Conservation (phyloP, 2,329 filamentous ascomycete species). For the Byssothecium circinans region DNA sequence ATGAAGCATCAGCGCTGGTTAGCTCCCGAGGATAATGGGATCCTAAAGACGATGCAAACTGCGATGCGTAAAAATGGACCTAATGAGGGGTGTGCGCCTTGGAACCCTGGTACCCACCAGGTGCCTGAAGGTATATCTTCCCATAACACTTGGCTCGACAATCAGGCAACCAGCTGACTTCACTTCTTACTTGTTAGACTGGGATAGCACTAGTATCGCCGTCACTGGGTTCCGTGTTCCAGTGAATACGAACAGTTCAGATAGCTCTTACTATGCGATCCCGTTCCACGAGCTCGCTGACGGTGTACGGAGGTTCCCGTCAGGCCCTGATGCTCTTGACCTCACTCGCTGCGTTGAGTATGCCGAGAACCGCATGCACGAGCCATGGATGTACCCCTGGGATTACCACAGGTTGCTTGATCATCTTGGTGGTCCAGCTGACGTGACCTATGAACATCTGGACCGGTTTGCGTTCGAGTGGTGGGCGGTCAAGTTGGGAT, state of each 20-base stretch:
- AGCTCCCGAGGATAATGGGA: conserved; percentile 13
- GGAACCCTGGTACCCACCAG: conserved; percentile 17
- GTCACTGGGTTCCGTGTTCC: conserved; percentile 18
- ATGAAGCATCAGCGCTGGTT: conserved; percentile 23
- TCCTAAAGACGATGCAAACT: conserved; percentile 22
- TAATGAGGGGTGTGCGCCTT: conserved; percentile 11
- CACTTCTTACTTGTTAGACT: background rate
- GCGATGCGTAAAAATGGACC: conserved; percentile 14
- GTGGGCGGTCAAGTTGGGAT: too few relatives aligned
- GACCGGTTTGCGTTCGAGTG: conserved; percentile 2
- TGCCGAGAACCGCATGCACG: conserved; percentile 5
- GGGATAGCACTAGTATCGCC: conserved; percentile 14
- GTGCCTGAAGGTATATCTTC: conserved; percentile 2
- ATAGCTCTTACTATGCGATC: background rate
- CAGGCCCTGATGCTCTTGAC: conserved; percentile 12
- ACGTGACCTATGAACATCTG: conserved; percentile 1
- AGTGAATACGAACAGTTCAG: background rate
- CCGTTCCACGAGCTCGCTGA: background rate
- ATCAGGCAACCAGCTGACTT: too few relatives aligned
- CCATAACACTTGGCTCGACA: too few relatives aligned
- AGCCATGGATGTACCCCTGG: conserved; percentile 13
- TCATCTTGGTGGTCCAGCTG: conserved; percentile 3
- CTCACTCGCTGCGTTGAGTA: conserved; percentile 15
- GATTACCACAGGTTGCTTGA: conserved; percentile 9
- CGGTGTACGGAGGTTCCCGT: conserved; percentile 1